Evolutionary conservation across 805 yeast genomes (phyloP), one percentile per base, ranked within the genome.

Genomic region (Sugiyamaella lignohabitans): DNA sequence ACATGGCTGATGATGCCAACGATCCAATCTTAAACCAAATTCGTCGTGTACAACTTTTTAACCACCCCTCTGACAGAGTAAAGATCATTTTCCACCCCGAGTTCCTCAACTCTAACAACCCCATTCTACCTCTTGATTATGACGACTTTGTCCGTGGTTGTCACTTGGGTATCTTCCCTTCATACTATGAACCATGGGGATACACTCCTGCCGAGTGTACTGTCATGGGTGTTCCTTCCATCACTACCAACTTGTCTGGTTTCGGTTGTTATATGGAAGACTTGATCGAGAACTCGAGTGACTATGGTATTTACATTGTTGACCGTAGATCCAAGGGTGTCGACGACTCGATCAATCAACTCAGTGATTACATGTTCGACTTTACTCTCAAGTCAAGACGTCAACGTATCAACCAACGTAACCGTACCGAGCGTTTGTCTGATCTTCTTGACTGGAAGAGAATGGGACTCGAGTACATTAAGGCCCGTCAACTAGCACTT

Each of bases 211-310:
- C 98, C 5, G 98, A 91, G 66, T 93, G 98, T 72, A 91, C 98
- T 0, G 98, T 93, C 20, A 91, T 91, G 98, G 98, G 98, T 47
- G 95, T 93, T 50, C 98, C 98, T 16, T 87, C 96, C 4, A 86
- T 91, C 60, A 91, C 98, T 8, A 91, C 98, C 37, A 91, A 91
- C 64, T 70, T 91, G 50, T 87, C 96, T 2, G 98, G 98, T 1
- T 91, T 91, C 63, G 98, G 98, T 42, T 94, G 98, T 55, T 91
- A 91, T 70, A 91, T 91, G 98, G 98, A 91, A 68, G 97, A 91
- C 65, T 74, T 91, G 53, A 91, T 91, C 64, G 97, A 91, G 63
- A 86, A 87, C 59, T 84, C 97, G 17, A 77, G 84, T 50, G 98
- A 93, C 68, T 93, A 93, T 61, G 98, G 98, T 62, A 93, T 91